Base-by-base conservation (phyloP, 768 basidiomycete genomes). In the Boletus barrowsii region DNA sequence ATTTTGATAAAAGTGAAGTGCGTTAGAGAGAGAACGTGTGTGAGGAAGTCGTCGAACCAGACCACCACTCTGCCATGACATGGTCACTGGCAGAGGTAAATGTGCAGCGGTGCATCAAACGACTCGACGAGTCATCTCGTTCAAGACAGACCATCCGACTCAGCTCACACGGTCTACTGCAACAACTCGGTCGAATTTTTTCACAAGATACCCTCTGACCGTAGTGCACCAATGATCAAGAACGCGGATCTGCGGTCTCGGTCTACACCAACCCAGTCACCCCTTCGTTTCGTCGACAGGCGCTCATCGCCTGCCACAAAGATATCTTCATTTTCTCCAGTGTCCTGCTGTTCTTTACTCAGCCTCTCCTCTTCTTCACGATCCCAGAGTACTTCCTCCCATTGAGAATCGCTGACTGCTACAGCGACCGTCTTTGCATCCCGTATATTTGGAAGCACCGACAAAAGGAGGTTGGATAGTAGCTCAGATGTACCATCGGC, bases 331-430 rank as follows among this genome's bases (percentile, higher is more conserved):
- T 68, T 61, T 10, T 61, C 66, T 5, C 22, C 56, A 5, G 50
- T 24, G 4, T 67, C 64, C 36, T 45, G 59, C 29, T 29, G 29
- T 41, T 67, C 67, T 46, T 49, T 54, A 17, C 67, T 67, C 45
- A 61, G 55, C 53, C 59, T 68, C 49, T 79, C 79, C 47, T 83
- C 83, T 53, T 85, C 84, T 65, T 88, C 88, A 15, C 83, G 76
- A 58, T 87, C 83, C 82, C 84, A 90, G 26, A 90, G 72, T 2
- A 90, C 83, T 59, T 91, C 90, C 49, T 88, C 85, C 90, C 88
- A 91, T 58, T 89, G 86, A 1, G 80, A 76, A 51, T 89, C 87
- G 48, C 83, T 86, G 55, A 89, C 84, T 0, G 87, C 87, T 24
- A 92, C 87, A 4, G 88, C 89, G 20, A 85, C 85, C 10, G 85